phyloP scores from a whole-genome alignment of 192 early-diverging fungal species.

The Podila horticola region DNA sequence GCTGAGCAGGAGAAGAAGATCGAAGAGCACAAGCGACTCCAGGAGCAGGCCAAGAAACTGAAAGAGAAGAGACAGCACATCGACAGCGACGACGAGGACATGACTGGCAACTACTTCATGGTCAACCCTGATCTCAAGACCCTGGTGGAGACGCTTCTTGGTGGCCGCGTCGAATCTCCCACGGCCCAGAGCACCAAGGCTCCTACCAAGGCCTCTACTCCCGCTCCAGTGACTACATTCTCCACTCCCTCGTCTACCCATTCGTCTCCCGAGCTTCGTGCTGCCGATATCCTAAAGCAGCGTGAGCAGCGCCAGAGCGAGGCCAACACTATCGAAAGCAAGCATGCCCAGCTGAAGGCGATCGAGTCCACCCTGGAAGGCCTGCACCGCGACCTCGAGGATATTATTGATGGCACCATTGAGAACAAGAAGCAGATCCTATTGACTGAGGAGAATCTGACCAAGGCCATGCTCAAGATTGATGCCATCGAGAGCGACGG shows the following conservation, averaged over 20 bases:
- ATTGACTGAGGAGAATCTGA: constrained; percentile 23
- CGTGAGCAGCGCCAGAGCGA: constrained; percentile 16
- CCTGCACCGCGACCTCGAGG: constrained; percentile 26
- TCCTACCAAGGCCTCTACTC: background rate
- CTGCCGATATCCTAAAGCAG: constrained; percentile 33
- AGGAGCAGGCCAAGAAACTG: constrained; percentile 1
- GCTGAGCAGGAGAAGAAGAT: background rate
- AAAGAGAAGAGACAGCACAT: constrained; percentile 2
- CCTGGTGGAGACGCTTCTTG: constrained; percentile 39
- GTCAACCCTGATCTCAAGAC: background rate
- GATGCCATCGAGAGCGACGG: constrained; percentile 34
- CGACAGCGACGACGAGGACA: constrained; percentile 18
- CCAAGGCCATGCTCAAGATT: constrained; percentile 35
- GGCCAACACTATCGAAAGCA: constrained; percentile 13
- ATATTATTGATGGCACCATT: constrained; percentile 15
- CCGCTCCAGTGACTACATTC: no score
- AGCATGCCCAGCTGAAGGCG: constrained; percentile 34
- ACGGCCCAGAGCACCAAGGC: background rate
- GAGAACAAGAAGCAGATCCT: constrained; percentile 32
- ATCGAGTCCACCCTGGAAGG: constrained; percentile 29
- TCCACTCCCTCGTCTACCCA: constrained; percentile 19
- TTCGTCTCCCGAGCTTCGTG: constrained; percentile 37
- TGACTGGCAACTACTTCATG: constrained; percentile 21
- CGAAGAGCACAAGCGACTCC: background rate
- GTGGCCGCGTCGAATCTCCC: constrained; percentile 17